Evolutionary conservation across 257 asterid species (phyloP).

Genomic region (Voacanga thouarsii): DNA sequence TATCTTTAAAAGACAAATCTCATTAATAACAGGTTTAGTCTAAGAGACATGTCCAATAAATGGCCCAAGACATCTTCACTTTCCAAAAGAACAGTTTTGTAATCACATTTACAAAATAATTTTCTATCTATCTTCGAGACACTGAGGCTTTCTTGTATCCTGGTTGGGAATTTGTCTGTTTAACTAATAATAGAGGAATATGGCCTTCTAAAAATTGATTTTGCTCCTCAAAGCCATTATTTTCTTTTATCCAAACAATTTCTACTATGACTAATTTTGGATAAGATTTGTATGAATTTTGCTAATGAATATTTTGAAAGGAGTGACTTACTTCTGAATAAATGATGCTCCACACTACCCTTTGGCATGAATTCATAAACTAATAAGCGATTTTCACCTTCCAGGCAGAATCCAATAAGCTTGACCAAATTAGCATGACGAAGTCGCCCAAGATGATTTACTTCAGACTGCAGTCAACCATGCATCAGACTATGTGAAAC

Average conservation of each 20-base stretch:
- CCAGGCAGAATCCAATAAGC: slow-evolving; percentile 42
- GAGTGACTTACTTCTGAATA: slow-evolving; percentile 30
- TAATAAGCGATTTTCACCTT: slow-evolving; percentile 38
- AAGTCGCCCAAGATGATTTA: slow-evolving; percentile 37
- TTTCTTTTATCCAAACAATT: not conserved
- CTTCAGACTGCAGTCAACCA: slow-evolving; percentile 35
- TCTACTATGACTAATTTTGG: not conserved
- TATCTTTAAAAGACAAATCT: too few species aligned
- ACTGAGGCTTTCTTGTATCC: not conserved
- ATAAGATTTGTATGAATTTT: not conserved
- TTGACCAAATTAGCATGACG: slow-evolving; percentile 42
- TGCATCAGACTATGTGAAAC: not conserved
- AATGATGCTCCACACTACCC: slow-evolving; percentile 40
- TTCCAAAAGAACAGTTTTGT: not conserved
- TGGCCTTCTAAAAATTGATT: too few species aligned
- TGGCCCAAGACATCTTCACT: too few species aligned
- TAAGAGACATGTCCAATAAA: not conserved
- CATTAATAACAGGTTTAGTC: too few species aligned
- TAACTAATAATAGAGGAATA: too few species aligned
- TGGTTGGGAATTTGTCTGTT: not conserved
- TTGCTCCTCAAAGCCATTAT: too few species aligned
- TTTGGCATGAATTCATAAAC: slow-evolving; percentile 44
- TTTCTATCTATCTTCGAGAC: not conserved
- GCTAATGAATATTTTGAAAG: not conserved
- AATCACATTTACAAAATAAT: not conserved